Conservation (phyloP, 768 basidiomycete species). For the Russula sp. region DNA sequence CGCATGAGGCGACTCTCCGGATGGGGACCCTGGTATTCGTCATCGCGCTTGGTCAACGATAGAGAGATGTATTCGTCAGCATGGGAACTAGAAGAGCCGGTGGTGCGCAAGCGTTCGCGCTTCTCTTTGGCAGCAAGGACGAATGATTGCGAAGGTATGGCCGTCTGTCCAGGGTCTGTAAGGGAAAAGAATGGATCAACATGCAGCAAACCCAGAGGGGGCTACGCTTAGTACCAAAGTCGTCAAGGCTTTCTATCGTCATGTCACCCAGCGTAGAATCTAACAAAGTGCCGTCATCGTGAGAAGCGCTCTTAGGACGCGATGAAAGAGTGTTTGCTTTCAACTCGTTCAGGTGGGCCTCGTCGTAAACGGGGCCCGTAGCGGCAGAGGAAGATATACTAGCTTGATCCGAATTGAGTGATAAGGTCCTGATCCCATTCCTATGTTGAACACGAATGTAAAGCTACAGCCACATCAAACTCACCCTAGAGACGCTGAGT, state of each 20-base stretch:
- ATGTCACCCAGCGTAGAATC: constrained; percentile 31
- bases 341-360: constrained; percentile 67
- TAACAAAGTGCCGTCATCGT: constrained; percentile 47
- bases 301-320: constrained; percentile 40
- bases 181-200: neutral
- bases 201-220: constrained; percentile 28
- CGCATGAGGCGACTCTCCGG: constrained; percentile 76
- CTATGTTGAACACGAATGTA: constrained; percentile 4
- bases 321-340: constrained; percentile 68
- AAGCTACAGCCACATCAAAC: neutral
- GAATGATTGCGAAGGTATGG: constrained; percentile 65
- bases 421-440: neutral
- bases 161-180: constrained; percentile 37
- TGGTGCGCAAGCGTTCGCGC: constrained; percentile 58
- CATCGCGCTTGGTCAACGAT: constrained; percentile 52
- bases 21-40: constrained; percentile 64
- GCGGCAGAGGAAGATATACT: constrained; percentile 32
- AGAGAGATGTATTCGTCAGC: constrained; percentile 75
- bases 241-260: constrained; percentile 2
- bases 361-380: constrained; percentile 60
- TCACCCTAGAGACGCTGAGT: constrained; percentile 36
- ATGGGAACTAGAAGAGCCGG: constrained; percentile 32
- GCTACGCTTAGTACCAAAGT: constrained; percentile 1
- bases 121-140: constrained; percentile 71
- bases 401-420: constrained; percentile 13